These are phyloP conservation scores for Cystofilobasidium ferigula DNA, from an alignment of 768 basidiomycete genomes.

Conservation along the genomic window DNA sequence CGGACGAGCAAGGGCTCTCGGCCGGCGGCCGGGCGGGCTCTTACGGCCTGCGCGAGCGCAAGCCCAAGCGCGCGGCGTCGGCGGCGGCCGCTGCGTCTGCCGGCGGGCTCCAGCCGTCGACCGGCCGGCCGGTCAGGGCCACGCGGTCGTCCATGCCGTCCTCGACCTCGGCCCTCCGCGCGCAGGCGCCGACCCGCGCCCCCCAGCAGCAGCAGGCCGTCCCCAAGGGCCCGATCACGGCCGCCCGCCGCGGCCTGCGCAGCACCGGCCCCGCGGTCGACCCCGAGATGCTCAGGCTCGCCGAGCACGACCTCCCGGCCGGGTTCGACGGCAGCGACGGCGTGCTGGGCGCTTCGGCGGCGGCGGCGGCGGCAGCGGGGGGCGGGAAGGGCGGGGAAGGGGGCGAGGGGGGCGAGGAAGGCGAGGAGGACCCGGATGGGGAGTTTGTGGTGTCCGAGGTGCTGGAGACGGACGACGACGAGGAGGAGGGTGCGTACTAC, in stretches of 20 bases:
- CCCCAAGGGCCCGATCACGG: not conserved
- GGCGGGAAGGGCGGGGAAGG: not conserved
- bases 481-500: not conserved
- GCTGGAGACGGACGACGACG: slow-evolving; percentile 8
- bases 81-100: not conserved
- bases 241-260: not conserved
- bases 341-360: not conserved
- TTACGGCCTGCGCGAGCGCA: too few relatives aligned
- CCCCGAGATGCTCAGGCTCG: not conserved
- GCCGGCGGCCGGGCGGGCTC: not conserved
- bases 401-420: not conserved
- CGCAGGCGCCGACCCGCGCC: not conserved
- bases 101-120: not conserved
- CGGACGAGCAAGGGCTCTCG: not conserved
- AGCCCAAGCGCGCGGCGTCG: not conserved
- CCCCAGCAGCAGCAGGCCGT: not conserved
- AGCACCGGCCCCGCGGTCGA: not conserved
- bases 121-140: not conserved
- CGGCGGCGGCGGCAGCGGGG: not conserved
- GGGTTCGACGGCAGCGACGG: slow-evolving; percentile 7
- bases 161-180: not conserved
- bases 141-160: not conserved
- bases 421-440: not conserved
- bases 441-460: not conserved
- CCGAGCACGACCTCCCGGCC: not conserved